Evolutionary conservation across 768 basidiomycete genomes (phyloP).

Genomic region (Leucogyrophana mollusca): DNA sequence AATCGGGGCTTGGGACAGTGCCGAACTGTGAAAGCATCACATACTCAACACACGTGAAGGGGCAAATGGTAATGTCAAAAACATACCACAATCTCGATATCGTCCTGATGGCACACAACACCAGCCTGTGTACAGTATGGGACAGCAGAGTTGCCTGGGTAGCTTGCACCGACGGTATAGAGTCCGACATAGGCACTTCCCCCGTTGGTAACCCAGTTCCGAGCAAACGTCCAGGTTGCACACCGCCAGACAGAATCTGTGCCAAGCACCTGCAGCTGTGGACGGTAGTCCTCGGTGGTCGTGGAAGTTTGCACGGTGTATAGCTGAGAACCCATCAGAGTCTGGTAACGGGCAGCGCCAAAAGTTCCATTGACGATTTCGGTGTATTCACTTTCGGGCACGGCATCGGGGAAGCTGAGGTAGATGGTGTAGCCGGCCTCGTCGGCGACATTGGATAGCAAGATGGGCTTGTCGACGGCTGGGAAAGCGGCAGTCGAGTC

Average conservation of each 20-base stretch:
- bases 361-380: conserved; percentile 42
- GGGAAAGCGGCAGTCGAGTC: conserved; percentile 63
- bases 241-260: conserved; percentile 75
- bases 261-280: conserved; percentile 55
- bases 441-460: conserved; percentile 69
- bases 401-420: conserved; percentile 32
- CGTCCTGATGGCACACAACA: conserved; percentile 77
- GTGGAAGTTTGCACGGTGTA: conserved; percentile 39
- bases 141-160: conserved; percentile 59
- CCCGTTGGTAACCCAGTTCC: conserved; percentile 63
- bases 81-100: conserved; percentile 75
- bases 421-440: conserved; percentile 73
- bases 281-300: conserved; percentile 34
- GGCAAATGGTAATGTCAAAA: neutral
- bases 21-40: conserved; percentile 38
- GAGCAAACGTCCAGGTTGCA: conserved; percentile 67
- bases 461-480: conserved; percentile 56
- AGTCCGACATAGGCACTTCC: conserved; percentile 68
- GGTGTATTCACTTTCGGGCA: conserved; percentile 40
- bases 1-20: conserved; percentile 52
- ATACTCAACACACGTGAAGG: conserved; percentile 29
- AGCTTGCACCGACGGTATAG: conserved; percentile 66
- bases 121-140: conserved; percentile 56
- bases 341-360: conserved; percentile 42
- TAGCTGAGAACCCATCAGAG: conserved; percentile 42